A percentile compares a stretch with the other conserved stretches of the same genome.
Evolutionary conservation across 176 grass and related monocot species (phyloP).

Genomic region (Carex kokanica): DNA sequence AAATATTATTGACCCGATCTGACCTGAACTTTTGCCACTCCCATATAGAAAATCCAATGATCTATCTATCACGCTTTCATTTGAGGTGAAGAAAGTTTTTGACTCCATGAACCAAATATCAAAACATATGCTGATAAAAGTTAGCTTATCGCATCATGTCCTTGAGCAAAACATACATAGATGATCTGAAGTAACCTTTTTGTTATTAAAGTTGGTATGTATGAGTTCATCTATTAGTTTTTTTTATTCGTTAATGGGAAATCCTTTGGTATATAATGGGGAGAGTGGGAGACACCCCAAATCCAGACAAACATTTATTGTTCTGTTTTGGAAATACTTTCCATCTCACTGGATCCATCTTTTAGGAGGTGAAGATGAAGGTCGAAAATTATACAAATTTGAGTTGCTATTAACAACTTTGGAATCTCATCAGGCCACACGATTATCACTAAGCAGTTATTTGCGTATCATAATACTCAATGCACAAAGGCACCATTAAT

Average conservation of each 20-base stretch:
- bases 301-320: background rate
- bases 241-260: background rate
- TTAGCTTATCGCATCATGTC: background rate
- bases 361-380: background rate
- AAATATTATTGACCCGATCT: no score
- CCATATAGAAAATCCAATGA: no score
- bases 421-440: background rate
- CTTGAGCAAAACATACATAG: background rate
- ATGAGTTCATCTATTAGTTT: background rate
- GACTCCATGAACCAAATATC: no score
- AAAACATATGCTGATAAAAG: no score
- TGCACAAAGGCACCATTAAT: background rate
- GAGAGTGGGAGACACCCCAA: background rate
- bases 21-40: no score
- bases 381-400: background rate
- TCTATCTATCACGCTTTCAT: no score
- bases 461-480: background rate
- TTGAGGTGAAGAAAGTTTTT: no score
- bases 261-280: background rate
- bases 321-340: background rate
- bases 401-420: background rate
- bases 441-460: background rate
- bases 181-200: background rate
- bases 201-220: background rate
- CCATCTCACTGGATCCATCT: background rate